Conservation (phyloP, 306 rosid species). For the Gynostemma pentaphyllum region DNA sequence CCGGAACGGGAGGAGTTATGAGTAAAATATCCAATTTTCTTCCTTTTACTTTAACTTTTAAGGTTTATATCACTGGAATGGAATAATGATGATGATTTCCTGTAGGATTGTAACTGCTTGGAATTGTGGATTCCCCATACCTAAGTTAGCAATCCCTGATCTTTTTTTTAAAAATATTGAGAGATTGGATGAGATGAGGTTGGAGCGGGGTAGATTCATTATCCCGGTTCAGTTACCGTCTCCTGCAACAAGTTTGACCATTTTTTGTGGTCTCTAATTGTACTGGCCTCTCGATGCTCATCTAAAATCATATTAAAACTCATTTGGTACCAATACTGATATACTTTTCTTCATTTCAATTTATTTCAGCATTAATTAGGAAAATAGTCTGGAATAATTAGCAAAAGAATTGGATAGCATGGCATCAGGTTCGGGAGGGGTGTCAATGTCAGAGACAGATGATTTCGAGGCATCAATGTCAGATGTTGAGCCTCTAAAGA, state of each 20-base stretch:
- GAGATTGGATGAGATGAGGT: not conserved
- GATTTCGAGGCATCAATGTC: conserved; percentile 29
- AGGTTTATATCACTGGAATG: too few species aligned
- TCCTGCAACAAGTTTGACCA: not conserved
- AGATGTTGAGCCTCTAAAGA: conserved; percentile 41
- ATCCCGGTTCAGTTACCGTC: not conserved
- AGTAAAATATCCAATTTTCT: too few species aligned
- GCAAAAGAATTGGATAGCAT: conserved; percentile 11
- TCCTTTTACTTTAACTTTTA: too few species aligned
- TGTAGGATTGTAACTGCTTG: too few species aligned
- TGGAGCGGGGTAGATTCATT: not conserved
- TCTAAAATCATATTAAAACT: not conserved
- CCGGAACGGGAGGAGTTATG: too few species aligned
- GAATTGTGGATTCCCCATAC: too few species aligned
- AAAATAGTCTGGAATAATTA: not conserved
- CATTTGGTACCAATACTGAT: not conserved
- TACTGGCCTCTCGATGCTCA: not conserved
- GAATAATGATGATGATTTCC: too few species aligned
- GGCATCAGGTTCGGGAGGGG: conserved; percentile 37
- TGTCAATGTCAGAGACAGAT: conserved; percentile 15
- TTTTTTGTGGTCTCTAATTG: not conserved
- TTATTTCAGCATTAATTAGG: not conserved
- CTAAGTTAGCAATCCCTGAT: not conserved
- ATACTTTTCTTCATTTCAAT: not conserved
- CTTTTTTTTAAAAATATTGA: not conserved